These are phyloP conservation scores for Lachnum nothofagi DNA, from an alignment of 2,329 filamentous ascomycete genomes.

Conservation along the genomic window DNA sequence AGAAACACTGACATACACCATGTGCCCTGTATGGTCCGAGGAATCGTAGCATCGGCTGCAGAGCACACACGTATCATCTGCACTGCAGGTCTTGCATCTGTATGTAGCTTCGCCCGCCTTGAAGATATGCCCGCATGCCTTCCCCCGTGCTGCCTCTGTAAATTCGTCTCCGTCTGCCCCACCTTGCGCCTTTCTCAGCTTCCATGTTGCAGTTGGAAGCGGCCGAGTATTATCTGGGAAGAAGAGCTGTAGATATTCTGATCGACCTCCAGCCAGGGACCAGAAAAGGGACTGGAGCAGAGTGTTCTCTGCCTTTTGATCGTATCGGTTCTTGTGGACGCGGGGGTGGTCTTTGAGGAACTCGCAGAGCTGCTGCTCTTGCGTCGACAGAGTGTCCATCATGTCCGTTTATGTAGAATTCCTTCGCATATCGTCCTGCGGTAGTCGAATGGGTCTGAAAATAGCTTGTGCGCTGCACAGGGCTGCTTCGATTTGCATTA, in stretches of 20 bases:
- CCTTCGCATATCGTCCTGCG: slow-evolving; percentile 18
- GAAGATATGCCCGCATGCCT: slow-evolving; percentile 96
- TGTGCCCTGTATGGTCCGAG: slow-evolving; percentile 89
- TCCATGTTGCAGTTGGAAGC: slow-evolving; percentile 57
- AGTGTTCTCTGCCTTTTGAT: slow-evolving; percentile 61
- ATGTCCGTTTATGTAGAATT: slow-evolving; percentile 2
- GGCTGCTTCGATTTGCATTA: background rate
- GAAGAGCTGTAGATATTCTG: slow-evolving; percentile 70
- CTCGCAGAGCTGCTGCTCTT: slow-evolving; percentile 78
- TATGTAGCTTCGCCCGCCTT: slow-evolving; percentile 91
- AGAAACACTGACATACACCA: slow-evolving; percentile 82
- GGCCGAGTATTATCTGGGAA: slow-evolving; percentile 70
- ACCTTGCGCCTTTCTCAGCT: slow-evolving; percentile 80
- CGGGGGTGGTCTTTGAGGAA: slow-evolving; percentile 74
- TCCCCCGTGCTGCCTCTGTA: slow-evolving; percentile 82
- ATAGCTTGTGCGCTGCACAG: background rate
- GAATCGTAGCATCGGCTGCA: slow-evolving; percentile 93
- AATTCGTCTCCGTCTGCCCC: slow-evolving; percentile 94
- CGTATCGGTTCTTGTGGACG: slow-evolving; percentile 71
- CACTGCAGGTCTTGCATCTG: slow-evolving; percentile 86
- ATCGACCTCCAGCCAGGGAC: slow-evolving; percentile 71
- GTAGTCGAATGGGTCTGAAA: background rate
- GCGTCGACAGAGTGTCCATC: slow-evolving; percentile 56
- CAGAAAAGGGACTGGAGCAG: slow-evolving; percentile 79
- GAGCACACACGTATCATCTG: slow-evolving; percentile 91